Evolutionary conservation across 2,329 filamentous ascomycete species (phyloP), one percentile per base, ranked within the genome.

Genomic region (Trichoderma harzianum): DNA sequence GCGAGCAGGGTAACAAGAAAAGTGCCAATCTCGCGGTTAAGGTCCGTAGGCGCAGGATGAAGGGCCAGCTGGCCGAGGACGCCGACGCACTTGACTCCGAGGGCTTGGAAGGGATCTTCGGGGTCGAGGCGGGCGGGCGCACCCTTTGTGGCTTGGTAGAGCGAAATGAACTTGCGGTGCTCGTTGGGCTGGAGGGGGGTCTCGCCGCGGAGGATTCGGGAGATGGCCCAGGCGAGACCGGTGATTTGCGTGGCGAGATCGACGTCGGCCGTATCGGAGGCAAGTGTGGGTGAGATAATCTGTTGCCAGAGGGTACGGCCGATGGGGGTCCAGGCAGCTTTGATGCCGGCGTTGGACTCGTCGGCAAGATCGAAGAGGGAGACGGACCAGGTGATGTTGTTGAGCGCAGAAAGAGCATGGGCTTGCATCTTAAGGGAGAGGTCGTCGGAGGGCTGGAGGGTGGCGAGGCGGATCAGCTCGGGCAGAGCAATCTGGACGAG

Each of bases 321-420:
- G 7, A 84, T 79, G 0, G 87, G 85, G 2, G 79, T 78, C 90
- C 90, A 92, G 5, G 84, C 84, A 62, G 80, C 81, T 67, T 84
- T 83, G 70, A 92, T 83, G 70, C 83, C 81, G 5, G 83, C 80
- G 77, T 89, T 88, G 66, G 84, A 83, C n/a, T 82, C 80, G 36
- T 87, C 84, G 28, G 84, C 82, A 76, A 90, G 89, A 79, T 90
- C 88, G 75, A 90, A 82, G 75, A 86, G 86, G 10, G 88, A 89
- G 53, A 91, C 83, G 12, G 89, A 90, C 89, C 90, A 92, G 68
- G 90, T 84, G 68, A 92, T 87, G 79, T 92, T 92, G 82, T 88
- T 91, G 72, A 92, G 83, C 18, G 89, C 86, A 2, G 88, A 86
- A 28, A 92, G 80, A 21, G 90, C 87, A 74, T 86, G 84, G 24